Evolutionary conservation across 2,329 filamentous ascomycete species (phyloP).

Genomic region (Tolypocladium capitatum): DNA sequence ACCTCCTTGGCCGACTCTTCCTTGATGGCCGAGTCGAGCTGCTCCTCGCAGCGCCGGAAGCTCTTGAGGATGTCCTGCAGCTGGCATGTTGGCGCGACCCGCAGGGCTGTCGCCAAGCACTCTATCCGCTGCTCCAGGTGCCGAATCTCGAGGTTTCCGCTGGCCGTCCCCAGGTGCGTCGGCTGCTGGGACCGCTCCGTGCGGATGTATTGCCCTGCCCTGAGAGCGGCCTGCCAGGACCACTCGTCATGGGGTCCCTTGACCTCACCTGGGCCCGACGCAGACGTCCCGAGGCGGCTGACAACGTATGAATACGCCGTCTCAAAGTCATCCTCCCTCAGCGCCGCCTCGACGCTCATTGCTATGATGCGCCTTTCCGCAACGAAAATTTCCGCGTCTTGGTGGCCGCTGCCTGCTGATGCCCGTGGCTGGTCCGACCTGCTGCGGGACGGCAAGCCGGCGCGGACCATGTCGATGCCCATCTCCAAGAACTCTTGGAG

Average conservation of each 20-base stretch:
- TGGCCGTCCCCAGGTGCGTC: constrained; percentile 47
- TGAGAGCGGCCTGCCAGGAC: constrained; percentile 66
- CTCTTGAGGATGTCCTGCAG: constrained; percentile 63
- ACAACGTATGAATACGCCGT: constrained; percentile 77
- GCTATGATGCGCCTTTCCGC: constrained; percentile 58
- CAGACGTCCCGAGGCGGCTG: constrained; percentile 42
- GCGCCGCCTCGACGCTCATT: constrained; percentile 68
- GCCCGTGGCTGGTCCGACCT: background rate
- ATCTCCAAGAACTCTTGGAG: constrained; percentile 61
- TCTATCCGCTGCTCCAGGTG: constrained; percentile 73
- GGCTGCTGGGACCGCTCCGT: constrained; percentile 38
- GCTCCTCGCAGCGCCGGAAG: constrained; percentile 67
- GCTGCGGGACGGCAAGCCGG: constrained; percentile 28
- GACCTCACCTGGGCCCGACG: background rate
- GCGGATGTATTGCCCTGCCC: constrained; percentile 61
- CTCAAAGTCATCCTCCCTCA: constrained; percentile 69
- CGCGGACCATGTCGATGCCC: constrained; percentile 51
- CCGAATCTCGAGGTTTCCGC: constrained; percentile 48
- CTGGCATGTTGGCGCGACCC: constrained; percentile 56
- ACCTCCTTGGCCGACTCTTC: constrained; percentile 55
- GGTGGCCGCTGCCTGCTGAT: constrained; percentile 9
- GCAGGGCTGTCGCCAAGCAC: constrained; percentile 60
- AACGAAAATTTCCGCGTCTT: constrained; percentile 18
- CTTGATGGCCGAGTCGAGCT: constrained; percentile 52
- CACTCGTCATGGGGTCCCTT: constrained; percentile 41